Percentiles rank a stretch among this genome's conserved stretches.
These are phyloP conservation scores for Fusarium succisae DNA, from an alignment of 2,329 filamentous ascomycete species.

Conservation along the genomic window DNA sequence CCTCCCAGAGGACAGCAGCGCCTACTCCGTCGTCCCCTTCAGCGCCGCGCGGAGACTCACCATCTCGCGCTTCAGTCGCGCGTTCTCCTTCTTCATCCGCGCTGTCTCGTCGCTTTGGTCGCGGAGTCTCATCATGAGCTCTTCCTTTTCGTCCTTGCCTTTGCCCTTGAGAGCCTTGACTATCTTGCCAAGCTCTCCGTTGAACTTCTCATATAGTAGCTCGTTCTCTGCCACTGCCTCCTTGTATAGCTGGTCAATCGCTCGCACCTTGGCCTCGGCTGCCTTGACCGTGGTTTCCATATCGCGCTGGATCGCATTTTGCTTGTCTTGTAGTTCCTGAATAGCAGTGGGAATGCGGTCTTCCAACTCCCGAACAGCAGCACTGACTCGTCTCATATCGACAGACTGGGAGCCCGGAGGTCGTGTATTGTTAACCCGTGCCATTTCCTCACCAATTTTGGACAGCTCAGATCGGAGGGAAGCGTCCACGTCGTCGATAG, in stretches of 20 bases:
- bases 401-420: conserved; percentile 44
- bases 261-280: conserved; percentile 80
- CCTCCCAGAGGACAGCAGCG: conserved; percentile 37
- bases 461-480: conserved; percentile 79
- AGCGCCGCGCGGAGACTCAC: conserved; percentile 70
- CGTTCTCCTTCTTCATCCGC: conserved; percentile 85
- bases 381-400: conserved; percentile 61
- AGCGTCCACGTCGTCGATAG: conserved; percentile 74
- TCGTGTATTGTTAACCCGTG: conserved; percentile 58
- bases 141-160: conserved; percentile 80
- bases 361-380: conserved; percentile 73
- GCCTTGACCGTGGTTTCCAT: conserved; percentile 76
- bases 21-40: conserved; percentile 54
- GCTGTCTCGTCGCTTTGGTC: conserved; percentile 81
- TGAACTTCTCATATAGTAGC: conserved; percentile 90
- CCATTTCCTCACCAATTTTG: conserved; percentile 84
- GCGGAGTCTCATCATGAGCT: conserved; percentile 75
- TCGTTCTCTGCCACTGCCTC: conserved; percentile 92
- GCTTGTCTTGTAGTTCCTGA: conserved; percentile 67
- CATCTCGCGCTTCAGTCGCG: conserved; percentile 82
- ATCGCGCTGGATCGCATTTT: conserved; percentile 73
- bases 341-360: conserved; percentile 69
- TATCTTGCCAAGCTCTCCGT: conserved; percentile 87
- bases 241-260: conserved; percentile 88
- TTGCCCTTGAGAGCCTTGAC: conserved; percentile 77